Base-by-base conservation (phyloP, 495 filamentous ascomycete species). In the Annulohypoxylon stygium region DNA sequence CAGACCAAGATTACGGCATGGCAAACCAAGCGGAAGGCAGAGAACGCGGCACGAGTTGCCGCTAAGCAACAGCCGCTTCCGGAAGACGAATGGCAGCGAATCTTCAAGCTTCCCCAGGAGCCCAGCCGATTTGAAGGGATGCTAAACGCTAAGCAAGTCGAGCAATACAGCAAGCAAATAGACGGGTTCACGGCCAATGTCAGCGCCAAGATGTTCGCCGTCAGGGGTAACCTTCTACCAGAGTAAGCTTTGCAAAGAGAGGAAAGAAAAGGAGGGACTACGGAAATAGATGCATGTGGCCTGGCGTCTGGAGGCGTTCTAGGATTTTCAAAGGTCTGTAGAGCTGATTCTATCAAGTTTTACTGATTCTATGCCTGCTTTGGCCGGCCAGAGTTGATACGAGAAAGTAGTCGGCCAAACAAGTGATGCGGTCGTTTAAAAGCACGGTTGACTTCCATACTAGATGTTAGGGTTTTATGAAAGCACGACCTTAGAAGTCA, bases 181-280 rank as follows among this genome's bases (percentile, higher is more conserved):
- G 96, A 99, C 85, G 93, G 92, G n/a, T 99, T 98, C 79, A 93
- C 94, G 50, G 94, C 95, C 34, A 90, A 86, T 57, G 91, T 96
- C 62, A 96, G 91, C 60, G 88, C 93, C 30, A 99, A 98, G 91
- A 98, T 99, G 97, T 98, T 99, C 81, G 96, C 93, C 20, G 94
- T 97, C 54, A 91, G 95, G 85, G 93, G 93, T 26, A 88, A 86
- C 73, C 75, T 88, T 74, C 81, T 88, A 51, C 86, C 85, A 2
- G 85, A 87, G 71, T 86, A 75, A 82, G 59, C 34, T 48, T 10
- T 41, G 45, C 57, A 23, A 36, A 10, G 36, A 47, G 25, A 25
- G 55, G 50, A 65, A 74, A 65, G 67, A 72, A 33, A 41, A 67
- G 62, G 66, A 37, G 69, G 62, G 66, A 37, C 72, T 61, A 68